Conservation (phyloP, 495 filamentous ascomycete genomes). For the Penicillium samsonianum region DNA sequence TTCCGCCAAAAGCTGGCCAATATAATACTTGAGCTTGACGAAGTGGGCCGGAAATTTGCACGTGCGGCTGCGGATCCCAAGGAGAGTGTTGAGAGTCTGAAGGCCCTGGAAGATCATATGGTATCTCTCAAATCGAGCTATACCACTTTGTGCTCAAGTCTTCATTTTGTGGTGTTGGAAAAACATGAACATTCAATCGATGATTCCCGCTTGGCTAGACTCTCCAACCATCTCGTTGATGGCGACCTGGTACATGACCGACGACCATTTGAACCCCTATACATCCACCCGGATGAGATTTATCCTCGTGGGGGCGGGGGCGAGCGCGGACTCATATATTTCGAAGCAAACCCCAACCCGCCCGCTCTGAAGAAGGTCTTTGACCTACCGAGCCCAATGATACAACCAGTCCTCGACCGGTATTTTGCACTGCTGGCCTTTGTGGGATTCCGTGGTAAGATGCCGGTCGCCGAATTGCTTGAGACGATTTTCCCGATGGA, state of each 20-base stretch:
- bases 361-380: conserved; percentile 18
- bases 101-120: conserved; percentile 31
- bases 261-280: conserved; percentile 59
- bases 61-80: conserved; percentile 35
- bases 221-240: conserved; percentile 34
- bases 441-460: conserved; percentile 22
- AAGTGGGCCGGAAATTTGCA: conserved; percentile 31
- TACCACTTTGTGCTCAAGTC: conserved; percentile 8
- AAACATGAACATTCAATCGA: conserved; percentile 22
- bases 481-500: conserved; percentile 28
- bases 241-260: conserved; percentile 63
- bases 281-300: conserved; percentile 54
- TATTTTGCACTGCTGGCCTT: conserved; percentile 30
- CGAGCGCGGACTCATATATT: conserved; percentile 35
- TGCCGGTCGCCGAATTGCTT: conserved; percentile 31
- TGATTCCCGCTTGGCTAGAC: conserved; percentile 23
- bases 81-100: conserved; percentile 31
- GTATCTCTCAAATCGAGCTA: conserved; percentile 10
- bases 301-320: conserved; percentile 44
- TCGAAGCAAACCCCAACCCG: conserved; percentile 37
- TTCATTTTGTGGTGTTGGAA: conserved; percentile 24
- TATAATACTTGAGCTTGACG: conserved; percentile 30
- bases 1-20: conserved; percentile 30
- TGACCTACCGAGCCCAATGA: conserved; percentile 13
- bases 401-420: conserved; percentile 17